Conservation (phyloP, 441 rosid species). For the Gossypium davidsonii region DNA sequence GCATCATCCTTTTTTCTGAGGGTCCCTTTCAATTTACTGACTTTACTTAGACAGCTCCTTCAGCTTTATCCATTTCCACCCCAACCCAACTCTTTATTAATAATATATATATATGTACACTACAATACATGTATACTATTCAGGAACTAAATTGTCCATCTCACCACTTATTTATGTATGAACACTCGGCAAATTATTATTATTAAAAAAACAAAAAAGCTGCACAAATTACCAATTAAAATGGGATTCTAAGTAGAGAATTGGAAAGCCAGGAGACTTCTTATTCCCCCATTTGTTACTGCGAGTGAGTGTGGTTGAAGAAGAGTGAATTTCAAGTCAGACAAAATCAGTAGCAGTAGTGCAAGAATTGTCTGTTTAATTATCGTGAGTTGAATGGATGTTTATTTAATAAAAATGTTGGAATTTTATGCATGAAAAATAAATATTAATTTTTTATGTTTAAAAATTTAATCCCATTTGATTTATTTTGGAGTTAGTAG, state of each 20-base stretch:
- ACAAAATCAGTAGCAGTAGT: background rate
- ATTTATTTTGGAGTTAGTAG: background rate
- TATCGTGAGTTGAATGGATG: too few species aligned
- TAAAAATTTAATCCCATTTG: background rate
- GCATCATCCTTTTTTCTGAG: constrained; percentile 16
- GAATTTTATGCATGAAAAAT: too few species aligned
- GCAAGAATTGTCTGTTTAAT: too few species aligned
- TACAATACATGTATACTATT: background rate
- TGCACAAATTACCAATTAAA: too few species aligned
- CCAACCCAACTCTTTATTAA: background rate
- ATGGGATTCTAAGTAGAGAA: too few species aligned
- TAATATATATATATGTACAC: background rate
- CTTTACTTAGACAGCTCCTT: constrained; percentile 22
- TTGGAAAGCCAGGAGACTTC: too few species aligned
- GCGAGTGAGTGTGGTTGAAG: background rate
- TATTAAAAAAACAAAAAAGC: background rate
- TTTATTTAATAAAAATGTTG: too few species aligned
- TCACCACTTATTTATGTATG: background rate
- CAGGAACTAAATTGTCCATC: background rate
- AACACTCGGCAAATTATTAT: background rate
- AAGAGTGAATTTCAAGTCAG: background rate
- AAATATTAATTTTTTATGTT: background rate
- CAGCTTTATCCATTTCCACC: constrained; percentile 8
- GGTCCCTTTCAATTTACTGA: constrained; percentile 24
- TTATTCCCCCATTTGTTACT: background rate